Base-by-base conservation (phyloP, 768 basidiomycete species). In the Amanita pseudoporphyria region DNA sequence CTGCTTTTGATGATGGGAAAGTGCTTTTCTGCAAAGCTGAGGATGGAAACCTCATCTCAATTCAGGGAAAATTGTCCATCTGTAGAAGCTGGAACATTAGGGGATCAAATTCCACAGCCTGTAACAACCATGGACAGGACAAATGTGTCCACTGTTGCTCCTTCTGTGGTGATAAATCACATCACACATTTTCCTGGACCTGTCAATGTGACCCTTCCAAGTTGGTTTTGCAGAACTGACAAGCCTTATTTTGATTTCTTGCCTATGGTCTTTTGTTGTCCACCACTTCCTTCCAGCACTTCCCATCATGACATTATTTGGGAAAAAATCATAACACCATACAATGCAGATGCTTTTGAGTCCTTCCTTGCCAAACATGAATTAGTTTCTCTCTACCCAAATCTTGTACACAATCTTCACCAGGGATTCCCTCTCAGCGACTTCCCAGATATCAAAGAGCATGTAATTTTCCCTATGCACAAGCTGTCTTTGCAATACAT, bases 341-440 rank as follows among this genome's bases (percentile, higher is more conserved):
- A 62, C 45, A 54, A 53, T 38, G 36, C 38, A 0, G 30, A 45
- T 9, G 54, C 56, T 9, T 59, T 63, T 24, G 26, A 49, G 1
- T 30, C 12, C 19, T 16, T 56, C 4, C 38, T 60, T 1, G 7
- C 5, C 2, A 51, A 49, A 32, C 54, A 55, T 31, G 16, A 48
- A 10, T 41, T 60, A 1, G 9, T 22, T 0, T 12, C 21, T 9
- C 21, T 33, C 1, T 59, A 62, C 39, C 58, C 63, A 1, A 14
- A 44, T 16, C 53, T 66, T 0, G 30, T 56, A 1, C 9, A 24
- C 1, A 60, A 62, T 16, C 44, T 64, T 5, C 14, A 10, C 1
- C 6, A 52, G 19, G 59, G 63, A 9, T 63, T 64, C 40, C 61
- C 59, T 7, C 53, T 65, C 14, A 60, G 60, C 10, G 30, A 54